Evolutionary conservation across 805 yeast genomes (phyloP).

Genomic region (Ogataea henricii): DNA sequence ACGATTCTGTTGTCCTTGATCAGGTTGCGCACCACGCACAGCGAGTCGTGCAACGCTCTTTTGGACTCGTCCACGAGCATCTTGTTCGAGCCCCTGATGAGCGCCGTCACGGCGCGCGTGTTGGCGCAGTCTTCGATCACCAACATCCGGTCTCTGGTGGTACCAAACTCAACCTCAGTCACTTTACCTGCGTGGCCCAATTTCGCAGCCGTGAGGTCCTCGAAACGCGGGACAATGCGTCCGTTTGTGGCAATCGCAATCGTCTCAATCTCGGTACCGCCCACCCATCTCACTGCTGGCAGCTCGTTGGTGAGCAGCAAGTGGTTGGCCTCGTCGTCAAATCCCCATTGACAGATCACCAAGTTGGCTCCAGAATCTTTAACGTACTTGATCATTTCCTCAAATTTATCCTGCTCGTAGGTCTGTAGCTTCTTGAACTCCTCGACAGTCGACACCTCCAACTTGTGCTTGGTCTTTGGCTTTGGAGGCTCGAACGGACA

Average conservation of each 20-base stretch:
- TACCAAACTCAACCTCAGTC: constrained; percentile 90
- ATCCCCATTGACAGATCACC: constrained; percentile 99
- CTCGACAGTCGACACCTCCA: constrained; percentile 90
- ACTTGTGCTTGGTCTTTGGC: constrained; percentile 97
- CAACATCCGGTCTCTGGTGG: constrained; percentile 94
- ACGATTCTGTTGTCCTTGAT: constrained; percentile 90
- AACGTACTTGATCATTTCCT: constrained; percentile 84
- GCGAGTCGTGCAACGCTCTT: constrained; percentile 93
- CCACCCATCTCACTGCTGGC: constrained; percentile 99
- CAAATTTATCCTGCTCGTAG: constrained; percentile 89
- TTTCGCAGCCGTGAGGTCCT: constrained; percentile 79
- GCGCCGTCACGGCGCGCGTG: constrained; percentile 86
- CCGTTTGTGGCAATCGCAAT: constrained; percentile 98
- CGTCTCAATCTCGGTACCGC: constrained; percentile 93
- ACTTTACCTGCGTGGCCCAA: constrained; percentile 87
- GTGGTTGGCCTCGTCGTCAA: constrained; percentile 98
- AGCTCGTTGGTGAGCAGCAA: constrained; percentile 81
- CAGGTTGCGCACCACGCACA: constrained; percentile 96
- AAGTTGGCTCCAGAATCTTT: constrained; percentile 92
- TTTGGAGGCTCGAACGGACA: constrained; percentile 99
- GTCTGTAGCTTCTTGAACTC: constrained; percentile 89
- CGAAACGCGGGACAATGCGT: constrained; percentile 95
- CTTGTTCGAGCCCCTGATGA: constrained; percentile 92
- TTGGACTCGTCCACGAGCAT: constrained; percentile 98
- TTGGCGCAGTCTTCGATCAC: constrained; percentile 89